phyloP scores from a whole-genome alignment of 2,329 filamentous ascomycete genomes.

The Scedosporium apiospermum region DNA sequence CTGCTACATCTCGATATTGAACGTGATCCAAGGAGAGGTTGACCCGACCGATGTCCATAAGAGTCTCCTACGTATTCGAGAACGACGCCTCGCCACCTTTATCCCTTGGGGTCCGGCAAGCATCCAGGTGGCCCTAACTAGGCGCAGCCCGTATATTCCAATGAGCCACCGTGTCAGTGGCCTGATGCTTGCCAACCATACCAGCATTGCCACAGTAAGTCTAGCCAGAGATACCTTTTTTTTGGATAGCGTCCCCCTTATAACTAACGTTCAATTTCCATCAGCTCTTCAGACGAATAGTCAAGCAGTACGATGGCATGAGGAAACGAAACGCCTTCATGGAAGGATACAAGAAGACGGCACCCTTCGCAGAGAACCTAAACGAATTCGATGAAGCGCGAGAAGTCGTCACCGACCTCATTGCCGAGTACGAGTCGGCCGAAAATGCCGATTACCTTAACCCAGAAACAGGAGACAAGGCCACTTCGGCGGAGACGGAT shows the following conservation, averaged over 20 bases:
- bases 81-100: constrained; percentile 87
- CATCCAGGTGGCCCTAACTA: constrained; percentile 93
- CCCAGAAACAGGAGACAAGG: constrained; percentile 50
- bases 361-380: constrained; percentile 83
- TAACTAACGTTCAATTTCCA: not conserved
- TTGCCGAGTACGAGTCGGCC: constrained; percentile 91
- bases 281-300: constrained; percentile 83
- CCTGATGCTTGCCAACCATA: constrained; percentile 96
- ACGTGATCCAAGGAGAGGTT: constrained; percentile 97
- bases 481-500: constrained; percentile 43
- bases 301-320: constrained; percentile 86
- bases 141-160: constrained; percentile 90
- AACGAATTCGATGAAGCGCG: constrained; percentile 92
- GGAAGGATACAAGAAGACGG: constrained; percentile 92
- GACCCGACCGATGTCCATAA: constrained; percentile 98
- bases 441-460: constrained; percentile 86
- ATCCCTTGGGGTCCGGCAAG: constrained; percentile 98
- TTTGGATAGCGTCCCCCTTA: not conserved
- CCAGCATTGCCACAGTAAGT: constrained; percentile 79
- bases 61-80: constrained; percentile 88
- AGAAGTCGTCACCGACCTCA: constrained; percentile 83
- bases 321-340: constrained; percentile 95
- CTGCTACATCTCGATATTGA: constrained; percentile 97
- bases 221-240: constrained; percentile 1
- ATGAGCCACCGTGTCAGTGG: constrained; percentile 92